Conservation (phyloP, 768 basidiomycete genomes). For the Trametes elegans region DNA sequence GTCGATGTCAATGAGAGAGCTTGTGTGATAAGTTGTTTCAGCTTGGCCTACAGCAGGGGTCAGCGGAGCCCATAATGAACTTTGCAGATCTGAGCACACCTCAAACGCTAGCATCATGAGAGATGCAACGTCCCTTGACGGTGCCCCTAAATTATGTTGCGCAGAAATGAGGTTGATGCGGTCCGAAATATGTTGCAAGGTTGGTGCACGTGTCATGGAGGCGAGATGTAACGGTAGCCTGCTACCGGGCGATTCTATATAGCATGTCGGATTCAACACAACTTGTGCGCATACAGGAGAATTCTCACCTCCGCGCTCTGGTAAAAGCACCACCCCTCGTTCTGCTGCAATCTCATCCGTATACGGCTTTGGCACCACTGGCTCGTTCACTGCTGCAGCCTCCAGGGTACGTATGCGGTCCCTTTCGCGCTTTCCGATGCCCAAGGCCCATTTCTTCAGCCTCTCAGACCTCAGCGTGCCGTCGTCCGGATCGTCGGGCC, state of each 20-base stretch:
- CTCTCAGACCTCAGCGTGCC: constrained; percentile 57
- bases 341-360: constrained; percentile 71
- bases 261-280: not conserved
- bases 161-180: constrained; percentile 80
- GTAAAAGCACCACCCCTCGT: constrained; percentile 60
- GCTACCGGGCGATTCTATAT: constrained; percentile 65
- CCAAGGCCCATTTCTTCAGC: constrained; percentile 73
- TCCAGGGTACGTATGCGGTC: constrained; percentile 61
- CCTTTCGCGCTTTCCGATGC: constrained; percentile 70
- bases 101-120: constrained; percentile 79
- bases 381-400: constrained; percentile 38
- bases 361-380: constrained; percentile 42
- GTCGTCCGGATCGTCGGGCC: constrained; percentile 51
- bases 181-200: constrained; percentile 74
- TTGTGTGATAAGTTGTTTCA: constrained; percentile 81
- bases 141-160: constrained; percentile 65
- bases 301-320: constrained; percentile 62
- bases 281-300: not conserved
- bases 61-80: not conserved
- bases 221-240: constrained; percentile 72
- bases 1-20: constrained; percentile 74
- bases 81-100: constrained; percentile 38
- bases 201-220: constrained; percentile 68
- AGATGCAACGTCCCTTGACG: constrained; percentile 60
- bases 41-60: constrained; percentile 53